These are phyloP conservation scores for Babesia divergens DNA, from an alignment of 169 alveolate species.

Conservation along the genomic window DNA sequence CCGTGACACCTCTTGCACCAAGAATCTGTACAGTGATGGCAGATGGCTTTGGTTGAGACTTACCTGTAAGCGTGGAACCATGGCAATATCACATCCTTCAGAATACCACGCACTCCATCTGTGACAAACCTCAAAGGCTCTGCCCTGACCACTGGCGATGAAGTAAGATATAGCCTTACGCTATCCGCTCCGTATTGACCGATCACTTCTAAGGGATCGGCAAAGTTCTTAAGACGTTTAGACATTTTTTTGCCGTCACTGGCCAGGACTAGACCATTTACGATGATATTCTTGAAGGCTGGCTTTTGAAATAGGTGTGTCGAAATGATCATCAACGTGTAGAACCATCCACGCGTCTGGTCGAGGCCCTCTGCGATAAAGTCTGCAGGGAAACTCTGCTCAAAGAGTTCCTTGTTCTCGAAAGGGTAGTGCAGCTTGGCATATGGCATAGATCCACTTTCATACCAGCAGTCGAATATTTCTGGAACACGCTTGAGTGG, in stretches of 20 bases:
- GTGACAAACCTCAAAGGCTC: constrained; percentile 90
- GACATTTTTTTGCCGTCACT: constrained; percentile 98
- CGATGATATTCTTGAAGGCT: constrained; percentile 93
- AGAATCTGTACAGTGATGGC: constrained; percentile 85
- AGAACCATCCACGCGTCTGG: constrained; percentile 98
- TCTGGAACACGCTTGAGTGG: constrained; percentile 84
- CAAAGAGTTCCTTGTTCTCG: constrained; percentile 85
- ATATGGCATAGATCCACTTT: constrained; percentile 98
- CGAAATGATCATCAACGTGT: constrained; percentile 90
- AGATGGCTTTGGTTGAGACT: neutral
- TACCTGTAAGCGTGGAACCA: constrained; percentile 93
- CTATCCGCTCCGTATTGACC: constrained; percentile 93
- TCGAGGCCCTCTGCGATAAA: constrained; percentile 99
- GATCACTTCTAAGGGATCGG: constrained; percentile 91
- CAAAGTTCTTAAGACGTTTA: constrained; percentile 94
- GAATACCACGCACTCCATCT: constrained; percentile 91
- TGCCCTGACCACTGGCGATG: constrained; percentile 96
- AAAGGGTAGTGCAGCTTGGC: constrained; percentile 97
- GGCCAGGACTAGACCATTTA: constrained; percentile 93
- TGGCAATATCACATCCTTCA: constrained; percentile 96
- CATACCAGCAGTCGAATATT: constrained; percentile 99
- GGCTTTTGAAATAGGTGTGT: constrained; percentile 88
- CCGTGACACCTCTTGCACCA: constrained; percentile 92
- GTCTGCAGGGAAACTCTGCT: constrained; percentile 96
- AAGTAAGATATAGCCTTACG: constrained; percentile 90